Evolutionary conservation across 352 stramenopile species (phyloP).

Genomic region (Globisporangium okanoganense): DNA sequence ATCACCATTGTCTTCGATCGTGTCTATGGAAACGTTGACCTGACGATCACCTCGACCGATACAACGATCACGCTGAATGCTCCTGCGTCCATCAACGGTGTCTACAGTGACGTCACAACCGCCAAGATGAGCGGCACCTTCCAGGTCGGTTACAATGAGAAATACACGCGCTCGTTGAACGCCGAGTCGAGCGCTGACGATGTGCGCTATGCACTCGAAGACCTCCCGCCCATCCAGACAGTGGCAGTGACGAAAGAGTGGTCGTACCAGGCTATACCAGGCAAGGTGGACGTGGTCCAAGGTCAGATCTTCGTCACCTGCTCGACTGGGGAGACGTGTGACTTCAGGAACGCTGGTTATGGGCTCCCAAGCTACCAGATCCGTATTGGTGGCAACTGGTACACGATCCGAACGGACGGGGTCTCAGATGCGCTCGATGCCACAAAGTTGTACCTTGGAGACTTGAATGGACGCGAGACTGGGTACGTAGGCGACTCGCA

Average conservation of each 20-base stretch:
- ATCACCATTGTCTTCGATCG: conserved; percentile 64
- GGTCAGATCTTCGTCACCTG: conserved; percentile 64
- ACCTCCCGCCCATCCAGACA: conserved; percentile 50
- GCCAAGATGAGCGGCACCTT: conserved; percentile 79
- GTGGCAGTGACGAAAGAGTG: conserved; percentile 40
- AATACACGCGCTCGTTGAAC: conserved; percentile 63
- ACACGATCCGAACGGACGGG: conserved; percentile 50
- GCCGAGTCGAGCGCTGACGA: conserved; percentile 61
- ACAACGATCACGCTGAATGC: conserved; percentile 23
- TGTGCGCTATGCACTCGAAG: conserved; percentile 63
- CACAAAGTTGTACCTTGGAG: conserved; percentile 51
- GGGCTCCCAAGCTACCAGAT: conserved; percentile 57
- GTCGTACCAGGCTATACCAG: conserved; percentile 39
- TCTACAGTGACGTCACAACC: conserved; percentile 40
- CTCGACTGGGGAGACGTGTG: conserved; percentile 36
- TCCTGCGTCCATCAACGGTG: conserved; percentile 41
- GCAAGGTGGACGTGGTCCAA: conserved; percentile 52
- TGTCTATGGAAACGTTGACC: conserved; percentile 45
- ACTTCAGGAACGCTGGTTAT: conserved; percentile 48
- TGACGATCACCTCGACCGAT: conserved; percentile 22
- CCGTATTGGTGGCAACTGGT: conserved; percentile 62
- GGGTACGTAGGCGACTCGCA: conserved; percentile 43
- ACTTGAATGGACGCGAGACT: conserved; percentile 50
- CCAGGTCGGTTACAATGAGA: conserved; percentile 60
- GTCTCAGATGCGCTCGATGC: conserved; percentile 35